These are phyloP conservation scores for Withania somnifera DNA, from an alignment of 305 asterid species.

Conservation along the genomic window DNA sequence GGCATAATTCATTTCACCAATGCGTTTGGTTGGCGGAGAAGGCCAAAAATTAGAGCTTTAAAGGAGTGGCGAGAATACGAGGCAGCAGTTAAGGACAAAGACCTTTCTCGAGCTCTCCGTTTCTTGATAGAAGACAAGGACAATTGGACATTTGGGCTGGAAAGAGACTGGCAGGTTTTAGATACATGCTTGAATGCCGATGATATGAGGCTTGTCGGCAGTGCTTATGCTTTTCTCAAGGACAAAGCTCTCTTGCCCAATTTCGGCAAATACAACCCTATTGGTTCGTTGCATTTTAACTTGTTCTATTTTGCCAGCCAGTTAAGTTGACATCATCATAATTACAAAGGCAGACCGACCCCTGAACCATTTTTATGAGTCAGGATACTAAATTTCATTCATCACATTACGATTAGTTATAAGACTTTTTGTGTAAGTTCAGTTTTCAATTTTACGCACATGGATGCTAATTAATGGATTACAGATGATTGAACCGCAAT, in stretches of 20 bases:
- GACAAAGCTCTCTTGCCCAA: slow-evolving; percentile 52
- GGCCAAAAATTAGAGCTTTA: slow-evolving; percentile 37
- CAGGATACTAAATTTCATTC: no score
- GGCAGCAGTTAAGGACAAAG: slow-evolving; percentile 78
- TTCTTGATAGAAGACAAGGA: slow-evolving; percentile 41
- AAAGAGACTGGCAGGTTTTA: slow-evolving; percentile 70
- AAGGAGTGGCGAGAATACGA: slow-evolving; percentile 84
- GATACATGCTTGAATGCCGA: slow-evolving; percentile 95
- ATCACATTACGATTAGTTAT: not conserved
- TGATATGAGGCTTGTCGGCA: slow-evolving; percentile 80
- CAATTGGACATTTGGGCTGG: not conserved
- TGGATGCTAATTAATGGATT: not conserved
- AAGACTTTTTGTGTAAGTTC: not conserved
- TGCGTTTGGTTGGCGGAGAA: no score
- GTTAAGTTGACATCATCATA: no score
- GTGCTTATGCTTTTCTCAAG: slow-evolving; percentile 60
- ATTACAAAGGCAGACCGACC: no score
- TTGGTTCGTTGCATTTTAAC: no score
- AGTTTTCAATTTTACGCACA: not conserved
- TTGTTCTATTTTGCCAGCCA: no score
- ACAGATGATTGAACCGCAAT: not conserved
- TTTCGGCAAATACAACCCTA: slow-evolving; percentile 59
- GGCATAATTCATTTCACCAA: not conserved
- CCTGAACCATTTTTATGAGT: no score
- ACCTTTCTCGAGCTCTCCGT: slow-evolving; percentile 78